These are phyloP conservation scores for Pythium angustatum DNA, from an alignment of 352 stramenopile genomes.

Conservation along the genomic window DNA sequence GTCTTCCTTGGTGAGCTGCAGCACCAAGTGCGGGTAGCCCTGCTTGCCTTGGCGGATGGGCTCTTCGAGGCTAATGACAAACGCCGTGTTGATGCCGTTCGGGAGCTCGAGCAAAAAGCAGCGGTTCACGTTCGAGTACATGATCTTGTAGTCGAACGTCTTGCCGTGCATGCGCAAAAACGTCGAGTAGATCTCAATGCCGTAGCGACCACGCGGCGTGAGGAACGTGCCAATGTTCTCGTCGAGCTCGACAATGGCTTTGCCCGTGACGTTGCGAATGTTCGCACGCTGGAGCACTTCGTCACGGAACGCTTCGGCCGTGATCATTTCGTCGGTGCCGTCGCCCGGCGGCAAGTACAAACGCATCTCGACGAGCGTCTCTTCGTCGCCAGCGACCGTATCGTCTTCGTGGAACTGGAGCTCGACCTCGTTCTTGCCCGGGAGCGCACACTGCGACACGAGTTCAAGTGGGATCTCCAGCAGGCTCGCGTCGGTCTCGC, in stretches of 20 bases:
- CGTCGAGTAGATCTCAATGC: slow-evolving; percentile 96
- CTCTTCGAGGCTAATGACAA: slow-evolving; percentile 99
- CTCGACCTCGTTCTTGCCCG: slow-evolving; percentile 98
- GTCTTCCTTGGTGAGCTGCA: slow-evolving; percentile 92
- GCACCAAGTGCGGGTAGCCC: slow-evolving; percentile 97
- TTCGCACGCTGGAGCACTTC: slow-evolving; percentile 86
- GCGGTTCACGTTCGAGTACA: slow-evolving; percentile 99
- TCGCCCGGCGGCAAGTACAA: slow-evolving; percentile 93
- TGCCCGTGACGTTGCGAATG: slow-evolving; percentile 92
- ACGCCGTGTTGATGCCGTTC: slow-evolving; percentile 96
- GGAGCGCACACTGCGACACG: slow-evolving; percentile 90
- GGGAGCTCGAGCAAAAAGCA: slow-evolving; percentile 97
- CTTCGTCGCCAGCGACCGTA: slow-evolving; percentile 93
- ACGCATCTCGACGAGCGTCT: slow-evolving; percentile 95
- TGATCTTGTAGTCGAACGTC: slow-evolving; percentile 99
- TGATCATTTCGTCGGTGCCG: slow-evolving; percentile 52
- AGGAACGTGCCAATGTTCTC: slow-evolving; percentile 98
- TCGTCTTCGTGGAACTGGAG: slow-evolving; percentile 99
- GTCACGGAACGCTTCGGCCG: slow-evolving; percentile 77
- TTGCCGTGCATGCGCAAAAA: slow-evolving; percentile 98
- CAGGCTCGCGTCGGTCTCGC: slow-evolving; percentile 58
- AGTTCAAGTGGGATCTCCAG: slow-evolving; percentile 78
- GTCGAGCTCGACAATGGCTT: slow-evolving; percentile 97
- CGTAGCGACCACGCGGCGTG: slow-evolving; percentile 97
- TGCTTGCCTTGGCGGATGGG: slow-evolving; percentile 99